Conservation (phyloP, 208 protist species). For the Acanthamoeba royreba region DNA sequence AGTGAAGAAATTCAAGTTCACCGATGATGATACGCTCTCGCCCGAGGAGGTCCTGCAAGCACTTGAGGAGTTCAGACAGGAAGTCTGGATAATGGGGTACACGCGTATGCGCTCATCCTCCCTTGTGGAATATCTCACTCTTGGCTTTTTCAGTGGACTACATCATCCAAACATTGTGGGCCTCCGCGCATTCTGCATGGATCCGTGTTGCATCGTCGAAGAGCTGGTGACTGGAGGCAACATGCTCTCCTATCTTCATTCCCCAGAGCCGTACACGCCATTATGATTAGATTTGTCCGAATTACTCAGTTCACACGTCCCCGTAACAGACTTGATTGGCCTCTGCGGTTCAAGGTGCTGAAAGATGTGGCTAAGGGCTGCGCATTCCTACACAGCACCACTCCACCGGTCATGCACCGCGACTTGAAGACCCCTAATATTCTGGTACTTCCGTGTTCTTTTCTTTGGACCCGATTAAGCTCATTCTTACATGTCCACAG, state of each 20-base stretch:
- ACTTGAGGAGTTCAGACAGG: constrained; percentile 32
- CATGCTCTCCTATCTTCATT: background rate
- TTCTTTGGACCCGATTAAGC: background rate
- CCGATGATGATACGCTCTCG: background rate
- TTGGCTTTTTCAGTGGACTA: background rate
- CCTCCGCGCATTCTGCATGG: background rate
- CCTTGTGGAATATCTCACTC: background rate
- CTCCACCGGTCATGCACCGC: constrained; percentile 63
- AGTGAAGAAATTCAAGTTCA: constrained; percentile 36
- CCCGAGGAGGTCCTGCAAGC: background rate
- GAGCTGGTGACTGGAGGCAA: constrained; percentile 7
- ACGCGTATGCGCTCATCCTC: background rate
- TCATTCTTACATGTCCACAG: background rate
- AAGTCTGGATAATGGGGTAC: constrained; percentile 44
- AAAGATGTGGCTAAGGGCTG: constrained; percentile 67
- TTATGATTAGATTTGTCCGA: too few species aligned
- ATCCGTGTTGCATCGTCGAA: constrained; percentile 3
- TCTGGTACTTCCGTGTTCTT: constrained; percentile 37
- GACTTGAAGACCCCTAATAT: constrained; percentile 69
- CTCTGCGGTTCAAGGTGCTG: constrained; percentile 51
- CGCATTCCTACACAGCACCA: constrained; percentile 57
- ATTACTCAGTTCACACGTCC: background rate
- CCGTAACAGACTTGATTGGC: background rate
- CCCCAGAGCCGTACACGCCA: background rate
- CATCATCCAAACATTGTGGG: constrained; percentile 22